Evolutionary conservation across 495 filamentous ascomycete species (phyloP).

Genomic region (Xylaria telfairii): DNA sequence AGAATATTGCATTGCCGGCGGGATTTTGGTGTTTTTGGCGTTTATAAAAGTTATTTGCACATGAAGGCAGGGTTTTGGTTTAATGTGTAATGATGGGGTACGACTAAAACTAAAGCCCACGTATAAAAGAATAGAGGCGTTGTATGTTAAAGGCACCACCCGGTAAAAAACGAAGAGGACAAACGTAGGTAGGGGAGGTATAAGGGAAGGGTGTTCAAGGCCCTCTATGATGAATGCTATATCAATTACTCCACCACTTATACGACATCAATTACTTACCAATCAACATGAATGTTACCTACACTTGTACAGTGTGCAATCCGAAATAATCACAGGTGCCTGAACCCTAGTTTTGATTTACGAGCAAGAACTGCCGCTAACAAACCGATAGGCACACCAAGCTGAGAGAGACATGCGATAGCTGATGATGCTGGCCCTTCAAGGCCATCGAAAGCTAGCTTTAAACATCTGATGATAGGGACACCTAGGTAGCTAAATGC

Average conservation of each 20-base stretch:
- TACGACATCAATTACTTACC: not conserved
- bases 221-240: not conserved
- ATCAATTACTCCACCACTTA: not conserved
- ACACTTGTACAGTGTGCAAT: not conserved
- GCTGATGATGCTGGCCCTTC: too few species aligned
- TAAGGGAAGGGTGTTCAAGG: not conserved
- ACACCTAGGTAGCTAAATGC: too few species aligned
- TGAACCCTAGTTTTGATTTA: too few species aligned
- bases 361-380: too few species aligned
- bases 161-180: not conserved
- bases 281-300: not conserved
- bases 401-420: not conserved
- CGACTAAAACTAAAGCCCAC: not conserved
- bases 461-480: too few species aligned
- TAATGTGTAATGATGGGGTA: conserved; percentile 10
- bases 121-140: conserved; percentile 10
- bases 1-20: conserved; percentile 17
- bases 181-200: not conserved
- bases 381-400: too few species aligned
- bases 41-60: conserved; percentile 12
- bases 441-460: not conserved
- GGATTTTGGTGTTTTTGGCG: not conserved
- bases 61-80: not conserved
- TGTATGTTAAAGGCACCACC: not conserved
- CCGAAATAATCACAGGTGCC: not conserved